Base-by-base conservation (phyloP, 2,329 filamentous ascomycete species). In the Fulvia fulva region DNA sequence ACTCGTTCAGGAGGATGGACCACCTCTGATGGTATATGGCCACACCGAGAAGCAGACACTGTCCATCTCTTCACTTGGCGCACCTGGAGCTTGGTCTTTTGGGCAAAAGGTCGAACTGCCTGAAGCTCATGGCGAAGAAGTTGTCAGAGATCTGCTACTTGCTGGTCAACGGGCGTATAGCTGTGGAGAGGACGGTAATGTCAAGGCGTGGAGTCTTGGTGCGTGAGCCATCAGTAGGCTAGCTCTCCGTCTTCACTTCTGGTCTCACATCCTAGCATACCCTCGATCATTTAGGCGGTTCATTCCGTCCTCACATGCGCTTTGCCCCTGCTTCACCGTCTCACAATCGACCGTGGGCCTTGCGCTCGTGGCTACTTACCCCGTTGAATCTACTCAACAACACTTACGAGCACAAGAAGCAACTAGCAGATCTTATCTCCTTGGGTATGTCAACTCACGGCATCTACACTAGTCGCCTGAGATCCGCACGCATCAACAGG, bases 141-240 rank as follows among this genome's bases (percentile, higher is more conserved):
- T 81, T 14, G 76, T 80, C 1, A 67, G 78, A 5, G 78, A 80
- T 63, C 51, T 80, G 7, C 71, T 76, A 45, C 73, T 77, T 14
- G 51, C 62, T 0, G 74, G 75, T 25, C 59, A 60, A 51, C 59
- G 63, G 41, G 69, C 66, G 19, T 76, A 76, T 61, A 80, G 74
- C 14, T 78, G 76, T 61, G 78, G 78, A n/a, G 78, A 81, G 67
- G 78, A 81, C 61, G 76, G 78, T 8, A 67, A 67, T 5, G 70
- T 81, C 28, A 73, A 74, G 50, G 71, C 75, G 1, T 81, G 78
- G 78, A 73, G 70, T 56, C 61, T 63, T 32, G 60, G 53, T 44
- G 45, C 57, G 37, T 50, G 57, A 50, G 23, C 25, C 34, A 51
- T 28, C 21, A 49, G 58, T 53, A 53, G 53, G 54, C 53, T 41